A percentile compares a stretch with the other conserved stretches of the same genome.
Evolutionary conservation across 331 rosid species (phyloP).

Genomic region (Arachis monticola): DNA sequence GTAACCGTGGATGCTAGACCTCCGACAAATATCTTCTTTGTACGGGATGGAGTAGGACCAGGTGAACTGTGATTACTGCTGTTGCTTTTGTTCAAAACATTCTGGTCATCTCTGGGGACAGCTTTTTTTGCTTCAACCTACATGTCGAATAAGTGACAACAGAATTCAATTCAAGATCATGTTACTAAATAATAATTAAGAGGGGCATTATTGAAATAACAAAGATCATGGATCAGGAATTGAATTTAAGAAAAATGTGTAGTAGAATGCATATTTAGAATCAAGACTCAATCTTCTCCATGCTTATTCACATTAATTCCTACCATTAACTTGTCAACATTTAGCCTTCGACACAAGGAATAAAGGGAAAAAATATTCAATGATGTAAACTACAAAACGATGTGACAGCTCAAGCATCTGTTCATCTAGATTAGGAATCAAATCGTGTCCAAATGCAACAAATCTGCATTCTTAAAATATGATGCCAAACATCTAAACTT

Average conservation of each 20-base stretch:
- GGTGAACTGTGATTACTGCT: constrained; percentile 71
- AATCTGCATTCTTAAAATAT: neutral
- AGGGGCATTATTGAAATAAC: neutral
- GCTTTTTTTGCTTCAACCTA: constrained; percentile 94
- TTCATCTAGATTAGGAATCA: constrained; percentile 9
- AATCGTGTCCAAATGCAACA: constrained; percentile 15
- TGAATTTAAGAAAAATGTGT: constrained; percentile 3
- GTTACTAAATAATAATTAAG: constrained; percentile 24
- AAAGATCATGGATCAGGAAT: constrained; percentile 21
- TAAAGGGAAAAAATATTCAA: constrained; percentile 13
- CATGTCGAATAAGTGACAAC: constrained; percentile 32
- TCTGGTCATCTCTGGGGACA: constrained; percentile 85
- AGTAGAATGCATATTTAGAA: constrained; percentile 2
- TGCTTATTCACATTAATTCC: constrained; percentile 5
- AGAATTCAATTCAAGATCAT: constrained; percentile 24
- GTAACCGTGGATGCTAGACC: constrained; percentile 83
- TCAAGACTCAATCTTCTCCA: constrained; percentile 23
- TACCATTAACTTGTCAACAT: neutral
- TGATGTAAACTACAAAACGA: constrained; percentile 26
- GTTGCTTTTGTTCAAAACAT: constrained; percentile 62
- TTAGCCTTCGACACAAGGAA: neutral
- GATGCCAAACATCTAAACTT: constrained; percentile 17
- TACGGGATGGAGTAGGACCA: constrained; percentile 63
- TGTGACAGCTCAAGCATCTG: constrained; percentile 26
- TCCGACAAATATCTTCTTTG: constrained; percentile 86